Base-by-base conservation (phyloP, 495 filamentous ascomycete species). In the Hyaloscypha bicolor region DNA sequence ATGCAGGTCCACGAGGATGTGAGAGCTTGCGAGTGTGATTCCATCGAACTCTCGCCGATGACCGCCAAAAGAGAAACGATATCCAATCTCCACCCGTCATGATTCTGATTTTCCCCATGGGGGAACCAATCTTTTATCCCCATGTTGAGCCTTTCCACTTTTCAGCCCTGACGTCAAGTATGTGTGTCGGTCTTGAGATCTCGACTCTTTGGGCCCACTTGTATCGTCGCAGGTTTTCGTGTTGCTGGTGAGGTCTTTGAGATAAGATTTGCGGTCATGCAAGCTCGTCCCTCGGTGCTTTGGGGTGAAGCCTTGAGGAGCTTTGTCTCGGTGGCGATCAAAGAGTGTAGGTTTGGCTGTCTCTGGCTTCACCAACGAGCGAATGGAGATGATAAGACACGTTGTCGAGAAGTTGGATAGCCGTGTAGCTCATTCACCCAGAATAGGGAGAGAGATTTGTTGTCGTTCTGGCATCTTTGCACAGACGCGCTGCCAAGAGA, bases 41-140 rank as follows among this genome's bases (percentile, higher is more conserved):
- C 80, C 55, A 89, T 84, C 4, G 82, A 79, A 16, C 80, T 81
- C 69, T 88, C 86, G 69, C 87, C 87, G 66, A 89, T 84, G 67
- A 89, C 84, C 57, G 87, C 87, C 60, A 90, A 81, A 4, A 90
- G 80, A 35, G 82, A 83, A 63, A 90, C 86, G 48, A 88, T 83
- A 72, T 90, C 87, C 66, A 89, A 80, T 30, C 82, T 78, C 83
- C 83, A 86, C 32, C 78, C 81, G 35, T 37, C 35, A 37, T 25
- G 21, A 45, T 37, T 51, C 32, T 66, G 31, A 14, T 60, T 70
- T 37, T 45, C 37, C 3, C 53, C 61, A 4, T 21, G 29, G 0
- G 67, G 65, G 39, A 72, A 72, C 72, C 72, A 74, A 21, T 33
- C 60, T 32, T 53, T 35, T 48, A 35, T 62, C 9, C 64, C 68